Base-by-base conservation (phyloP, 768 basidiomycete genomes). In the Rhizopogon vulgaris region DNA sequence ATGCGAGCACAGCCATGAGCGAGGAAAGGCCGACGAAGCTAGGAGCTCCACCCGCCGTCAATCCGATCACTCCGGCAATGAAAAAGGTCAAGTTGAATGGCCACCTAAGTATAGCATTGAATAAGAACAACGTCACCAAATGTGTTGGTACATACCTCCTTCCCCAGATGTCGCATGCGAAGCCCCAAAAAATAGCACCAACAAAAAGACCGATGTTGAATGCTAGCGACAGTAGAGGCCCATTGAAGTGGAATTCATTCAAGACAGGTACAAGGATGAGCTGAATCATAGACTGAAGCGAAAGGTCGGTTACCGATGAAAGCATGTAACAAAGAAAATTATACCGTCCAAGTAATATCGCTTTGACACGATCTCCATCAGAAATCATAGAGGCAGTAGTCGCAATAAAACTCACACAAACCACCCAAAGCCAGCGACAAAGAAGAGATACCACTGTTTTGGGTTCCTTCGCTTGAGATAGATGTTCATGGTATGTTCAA, bases 61-160 rank as follows among this genome's bases (percentile, higher is more conserved):
- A 67, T 5, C 79, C 79, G 51, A 83, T 83, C 25, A 76, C 60
- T 0, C 76, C 76, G 4, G 78, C 71, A 25, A 83, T 68, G 42
- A 82, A 68, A 5, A 84, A 68, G 0, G 81, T 83, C 47, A 76
- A 51, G 53, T 82, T 82, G 66, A 78, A 80, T 1, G 76, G 69
- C 75, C 72, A 76, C 46, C 76, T 76, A 48, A 1, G 38, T 6
- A 22, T 27, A 15, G 10, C 3, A 28, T 22, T 12, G 30, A 22
- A 7, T 1, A 2, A 37, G 30, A 5, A 34, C 4, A 49, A 30
- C 28, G 10, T 14, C 11, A 7, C 12, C 3, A 32, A 10, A 25
- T 9, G 7, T 14, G n/a, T n/a, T 11, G 46, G 12, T 17, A 41
- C 71, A 15, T 48, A 76, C 70, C 68, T 68, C 58, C 78, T 65